These are phyloP conservation scores for Glomus cerebriforme DNA, from an alignment of 192 early-diverging fungal genomes.

Conservation along the genomic window DNA sequence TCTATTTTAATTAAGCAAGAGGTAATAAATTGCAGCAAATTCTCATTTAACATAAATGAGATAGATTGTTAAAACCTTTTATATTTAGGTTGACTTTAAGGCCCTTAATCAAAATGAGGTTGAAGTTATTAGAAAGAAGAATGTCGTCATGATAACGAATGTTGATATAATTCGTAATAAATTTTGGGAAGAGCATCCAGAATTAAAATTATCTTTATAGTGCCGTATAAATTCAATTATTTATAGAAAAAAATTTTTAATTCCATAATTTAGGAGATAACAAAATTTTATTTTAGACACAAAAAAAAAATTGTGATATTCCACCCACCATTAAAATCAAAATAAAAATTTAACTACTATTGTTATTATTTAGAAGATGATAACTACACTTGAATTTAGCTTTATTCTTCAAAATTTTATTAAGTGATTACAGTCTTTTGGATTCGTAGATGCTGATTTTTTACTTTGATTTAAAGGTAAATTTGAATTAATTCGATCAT, in stretches of 20 bases:
- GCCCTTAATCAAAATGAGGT: constrained; percentile 25
- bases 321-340: no score
- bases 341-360: no score
- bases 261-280: no score
- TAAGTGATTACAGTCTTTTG: neutral
- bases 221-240: no score
- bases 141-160: constrained; percentile 53
- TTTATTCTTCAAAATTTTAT: neutral
- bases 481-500: no score
- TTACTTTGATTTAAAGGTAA: no score
- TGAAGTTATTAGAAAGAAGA: constrained; percentile 54
- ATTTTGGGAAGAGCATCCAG: constrained; percentile 64
- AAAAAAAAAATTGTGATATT: no score
- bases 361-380: no score
- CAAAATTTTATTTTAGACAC: no score
- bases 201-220: neutral
- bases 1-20: constrained; percentile 71
- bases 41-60: constrained; percentile 9
- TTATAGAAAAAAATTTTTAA: no score
- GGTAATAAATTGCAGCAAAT: constrained; percentile 41
- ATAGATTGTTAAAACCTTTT: neutral
- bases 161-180: constrained; percentile 75
- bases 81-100: constrained; percentile 26
- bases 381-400: neutral
- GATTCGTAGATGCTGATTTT: no score